Base-by-base conservation (phyloP, 257 asterid species). In the Orobanche coerulescens region DNA sequence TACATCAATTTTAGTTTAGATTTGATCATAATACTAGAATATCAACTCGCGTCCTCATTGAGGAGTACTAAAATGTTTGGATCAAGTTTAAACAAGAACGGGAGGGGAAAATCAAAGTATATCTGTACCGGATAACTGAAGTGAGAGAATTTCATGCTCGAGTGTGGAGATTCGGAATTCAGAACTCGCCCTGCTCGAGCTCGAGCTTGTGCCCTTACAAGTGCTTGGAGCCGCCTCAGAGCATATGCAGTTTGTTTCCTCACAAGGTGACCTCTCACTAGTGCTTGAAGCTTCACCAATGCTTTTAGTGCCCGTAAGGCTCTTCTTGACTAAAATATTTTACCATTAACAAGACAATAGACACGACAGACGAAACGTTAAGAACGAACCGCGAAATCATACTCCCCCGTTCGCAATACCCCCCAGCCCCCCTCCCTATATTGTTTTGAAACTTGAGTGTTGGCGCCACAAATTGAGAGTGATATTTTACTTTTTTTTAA, bases 231-330 rank as follows among this genome's bases (percentile, higher is more conserved):
- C 11, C 83, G 81, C 26, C 79, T 72, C 25, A 93, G 62, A 19
- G 69, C 48, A 20, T 76, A 80, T 2, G 95, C 86, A 2, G 88
- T 83, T 42, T 72, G 82, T 81, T 73, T 85, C 81, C 99, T 80
- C 73, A 80, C 76, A 3, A 84, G 82, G 52, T 82, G 83, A 5
- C 99, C 99, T 70, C 95, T 75, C 16, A 85, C 90, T 11, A 85
- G 77, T 1, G 99, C 99, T 74, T 93, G 99, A 67, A 93, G 94
- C 79, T 78, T 86, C 24, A 93, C 97, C 16, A 93, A 68, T 2
- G 85, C 92, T 82, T 82, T 93, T 49, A 93, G 61, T 3, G 99
- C 97, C 16, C 93, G 67, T 4, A 93, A 73, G 19, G 99, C 99
- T 77, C 85, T 82, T 64, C 93, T 77, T 1, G 97, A 70, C 99